Evolutionary conservation across 1,139 yeast genomes (phyloP), one percentile per base, ranked within the genome.

Genomic region (Zygosaccharomyces pseudobailii): DNA sequence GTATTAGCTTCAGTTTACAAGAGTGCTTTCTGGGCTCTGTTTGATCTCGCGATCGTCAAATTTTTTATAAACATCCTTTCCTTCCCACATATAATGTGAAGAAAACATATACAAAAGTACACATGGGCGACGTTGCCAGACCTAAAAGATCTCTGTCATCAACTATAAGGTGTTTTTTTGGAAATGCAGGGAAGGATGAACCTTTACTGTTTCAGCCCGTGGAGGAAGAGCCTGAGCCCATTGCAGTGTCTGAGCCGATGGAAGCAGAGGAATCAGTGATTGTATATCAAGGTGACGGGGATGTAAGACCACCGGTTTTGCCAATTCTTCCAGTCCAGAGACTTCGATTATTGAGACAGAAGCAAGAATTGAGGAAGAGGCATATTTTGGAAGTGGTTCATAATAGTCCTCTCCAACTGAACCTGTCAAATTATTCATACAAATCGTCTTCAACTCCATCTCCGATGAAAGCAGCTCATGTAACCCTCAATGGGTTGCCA

Each of bases 261-360:
- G 17, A 13, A 2, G 17, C 17, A 13, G 17, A 13, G 2, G 50
- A 32, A 6, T 13, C 45, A 9, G 40, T 50, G 36, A 46, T 52
- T 8, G 39, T 55, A 21, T 52, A 48, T 34, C 58, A 55, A 33
- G 43, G 54, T 3, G 50, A 46, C 17, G 36, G 42, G 6, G 49
- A 40, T 6, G 45, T 32, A 23, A 54, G 66, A 40, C 67, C 67
- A 4, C 66, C 66, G 3, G 52, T 62, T 21, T 42, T 63, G 27
- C 65, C 67, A 1, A 55, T 63, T 19, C 48, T 62, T 28, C 68
- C 68, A 5, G 39, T 61, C 8, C 66, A 64, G 45, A 51, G 68
- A 37, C 49, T 64, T 44, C 49, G 55, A 37, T 38, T 64, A 37
- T 41, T 64, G 36, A 54, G 65, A 40, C 51, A 55, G 33, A 62